These are phyloP conservation scores for Marasmius oreades DNA, from an alignment of 1,284 basidiomycete species.

Conservation along the genomic window DNA sequence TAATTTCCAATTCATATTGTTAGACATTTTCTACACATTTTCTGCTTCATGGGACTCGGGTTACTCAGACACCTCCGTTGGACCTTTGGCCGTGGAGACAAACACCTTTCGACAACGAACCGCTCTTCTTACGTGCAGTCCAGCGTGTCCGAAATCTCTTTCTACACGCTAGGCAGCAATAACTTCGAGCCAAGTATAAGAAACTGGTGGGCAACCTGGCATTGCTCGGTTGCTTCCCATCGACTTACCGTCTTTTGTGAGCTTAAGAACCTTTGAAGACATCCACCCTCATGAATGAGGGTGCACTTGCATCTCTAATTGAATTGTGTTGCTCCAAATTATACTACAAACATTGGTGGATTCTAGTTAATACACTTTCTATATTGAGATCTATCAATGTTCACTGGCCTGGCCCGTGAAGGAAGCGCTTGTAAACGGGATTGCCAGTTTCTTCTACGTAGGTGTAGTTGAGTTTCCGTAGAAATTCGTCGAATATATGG, in stretches of 20 bases:
- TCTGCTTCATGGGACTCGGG: not conserved
- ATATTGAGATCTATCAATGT: not conserved
- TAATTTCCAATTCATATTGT: not conserved
- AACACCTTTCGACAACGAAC: not conserved
- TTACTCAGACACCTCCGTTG: not conserved
- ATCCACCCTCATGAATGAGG: too few relatives aligned
- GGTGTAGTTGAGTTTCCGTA: conserved; percentile 38
- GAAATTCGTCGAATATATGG: conserved; percentile 17
- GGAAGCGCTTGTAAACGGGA: conserved; percentile 75
- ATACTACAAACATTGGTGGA: too few relatives aligned
- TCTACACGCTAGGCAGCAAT: too few relatives aligned
- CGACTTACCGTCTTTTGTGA: too few relatives aligned
- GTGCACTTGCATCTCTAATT: too few relatives aligned
- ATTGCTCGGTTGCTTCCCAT: too few relatives aligned
- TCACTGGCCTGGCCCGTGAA: conserved; percentile 25
- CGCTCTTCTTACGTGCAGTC: not conserved
- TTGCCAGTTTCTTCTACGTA: conserved; percentile 96
- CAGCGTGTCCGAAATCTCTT: too few relatives aligned
- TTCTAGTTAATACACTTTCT: too few relatives aligned
- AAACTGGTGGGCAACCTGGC: too few relatives aligned
- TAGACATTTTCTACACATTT: not conserved
- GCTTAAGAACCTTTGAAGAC: too few relatives aligned
- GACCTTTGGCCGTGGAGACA: not conserved
- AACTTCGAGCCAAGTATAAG: too few relatives aligned
- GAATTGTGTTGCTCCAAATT: too few relatives aligned